Conservation (phyloP, 352 stramenopile genomes). For the Thraustochytrium sp. region DNA sequence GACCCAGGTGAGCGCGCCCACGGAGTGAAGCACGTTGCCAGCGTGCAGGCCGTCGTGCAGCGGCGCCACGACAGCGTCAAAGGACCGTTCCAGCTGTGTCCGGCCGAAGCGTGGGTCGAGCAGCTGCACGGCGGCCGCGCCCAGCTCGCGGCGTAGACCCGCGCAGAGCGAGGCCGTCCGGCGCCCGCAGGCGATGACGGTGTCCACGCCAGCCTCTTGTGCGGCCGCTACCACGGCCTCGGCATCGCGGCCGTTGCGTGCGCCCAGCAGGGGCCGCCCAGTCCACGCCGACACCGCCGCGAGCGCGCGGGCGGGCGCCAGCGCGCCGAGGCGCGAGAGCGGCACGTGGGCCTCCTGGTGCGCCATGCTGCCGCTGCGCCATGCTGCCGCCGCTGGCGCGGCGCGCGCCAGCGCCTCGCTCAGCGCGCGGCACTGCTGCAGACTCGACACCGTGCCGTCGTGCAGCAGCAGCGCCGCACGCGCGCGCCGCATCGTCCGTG, state of each 20-base stretch:
- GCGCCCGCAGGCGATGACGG: background rate
- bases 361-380: background rate
- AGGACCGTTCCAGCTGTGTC: background rate
- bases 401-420: background rate
- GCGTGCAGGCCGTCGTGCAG: background rate
- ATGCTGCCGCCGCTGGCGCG: background rate
- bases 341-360: background rate
- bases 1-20: constrained; percentile 12
- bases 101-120: background rate
- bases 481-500: background rate
- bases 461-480: background rate
- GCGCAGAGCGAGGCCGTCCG: background rate
- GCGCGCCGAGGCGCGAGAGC: background rate
- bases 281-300: background rate
- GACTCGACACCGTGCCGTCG: constrained; percentile 10
- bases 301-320: background rate
- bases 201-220: background rate
- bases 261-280: background rate
- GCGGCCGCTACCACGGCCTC: background rate
- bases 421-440: constrained; percentile 1
- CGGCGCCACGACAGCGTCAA: constrained; percentile 8
- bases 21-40: background rate
- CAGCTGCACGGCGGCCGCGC: background rate
- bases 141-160: background rate
- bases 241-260: background rate